Percentiles rank a stretch among this genome's conserved stretches.
Evolutionary conservation across 441 rosid genomes (phyloP).

Genomic region (Mallotus repandus): DNA sequence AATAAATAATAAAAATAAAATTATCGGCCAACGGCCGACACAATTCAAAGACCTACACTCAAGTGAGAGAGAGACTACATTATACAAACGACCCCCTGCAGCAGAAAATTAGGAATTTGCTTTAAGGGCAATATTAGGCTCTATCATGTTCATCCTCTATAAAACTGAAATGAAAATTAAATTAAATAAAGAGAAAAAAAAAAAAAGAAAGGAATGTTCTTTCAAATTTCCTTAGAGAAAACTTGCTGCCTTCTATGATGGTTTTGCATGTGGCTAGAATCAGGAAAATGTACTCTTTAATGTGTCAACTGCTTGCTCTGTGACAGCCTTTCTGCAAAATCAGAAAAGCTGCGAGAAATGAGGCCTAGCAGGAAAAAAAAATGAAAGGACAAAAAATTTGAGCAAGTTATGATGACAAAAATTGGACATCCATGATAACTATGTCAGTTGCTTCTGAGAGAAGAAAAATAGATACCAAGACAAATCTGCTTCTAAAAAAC

Average conservation of each 20-base stretch:
- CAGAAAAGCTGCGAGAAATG: conserved; percentile 5
- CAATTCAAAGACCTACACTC: neutral
- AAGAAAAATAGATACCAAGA: neutral
- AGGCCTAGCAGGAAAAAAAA: neutral
- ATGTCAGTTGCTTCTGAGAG: neutral
- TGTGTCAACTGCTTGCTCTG: conserved; percentile 9
- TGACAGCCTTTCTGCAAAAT: conserved; percentile 21
- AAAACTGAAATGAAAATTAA: neutral
- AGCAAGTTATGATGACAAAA: too few relatives aligned
- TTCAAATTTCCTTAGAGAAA: neutral
- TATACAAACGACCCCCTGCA: conserved; percentile 21
- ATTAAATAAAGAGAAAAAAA: neutral
- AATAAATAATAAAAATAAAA: conserved; percentile 24
- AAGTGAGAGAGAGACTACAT: conserved; percentile 19
- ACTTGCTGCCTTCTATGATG: conserved; percentile 14
- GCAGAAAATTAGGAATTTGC: conserved; percentile 12
- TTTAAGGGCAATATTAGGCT: conserved; percentile 16
- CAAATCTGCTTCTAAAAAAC: neutral
- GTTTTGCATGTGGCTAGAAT: conserved; percentile 4
- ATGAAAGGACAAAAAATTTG: too few relatives aligned
- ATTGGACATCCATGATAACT: neutral
- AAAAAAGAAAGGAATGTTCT: neutral
- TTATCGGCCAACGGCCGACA: conserved; percentile 17
- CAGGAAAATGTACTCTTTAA: neutral
- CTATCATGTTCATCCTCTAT: conserved; percentile 23